phyloP scores from a whole-genome alignment of 73 alveolate genomes.

The Stentor roeselii region DNA sequence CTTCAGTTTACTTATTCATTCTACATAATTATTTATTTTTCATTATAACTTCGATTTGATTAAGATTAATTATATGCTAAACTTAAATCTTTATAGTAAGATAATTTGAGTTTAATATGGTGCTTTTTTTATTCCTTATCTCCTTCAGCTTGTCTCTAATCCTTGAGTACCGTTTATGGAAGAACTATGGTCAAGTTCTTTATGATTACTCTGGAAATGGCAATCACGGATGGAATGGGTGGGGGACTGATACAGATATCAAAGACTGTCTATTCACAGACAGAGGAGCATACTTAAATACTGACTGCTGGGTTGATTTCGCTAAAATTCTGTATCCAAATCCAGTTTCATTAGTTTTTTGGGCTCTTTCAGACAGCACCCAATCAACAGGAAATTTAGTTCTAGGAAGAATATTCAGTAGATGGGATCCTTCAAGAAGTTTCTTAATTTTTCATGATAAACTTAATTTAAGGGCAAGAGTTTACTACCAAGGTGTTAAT shows the following conservation, averaged over 20 bases:
- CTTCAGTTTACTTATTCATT: no score
- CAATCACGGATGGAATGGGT: background rate
- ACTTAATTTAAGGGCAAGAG: background rate
- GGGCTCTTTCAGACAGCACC: background rate
- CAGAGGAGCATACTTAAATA: background rate
- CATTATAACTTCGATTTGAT: no score
- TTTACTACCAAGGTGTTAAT: no score
- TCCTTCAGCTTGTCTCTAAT: no score
- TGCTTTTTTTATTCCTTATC: no score
- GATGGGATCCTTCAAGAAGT: no score
- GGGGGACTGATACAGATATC: background rate
- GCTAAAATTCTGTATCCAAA: background rate
- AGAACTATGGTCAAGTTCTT: background rate
- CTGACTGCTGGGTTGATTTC: background rate
- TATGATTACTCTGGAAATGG: slow-evolving; percentile 5
- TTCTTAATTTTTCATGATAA: background rate
- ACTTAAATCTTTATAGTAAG: no score
- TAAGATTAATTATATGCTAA: no score
- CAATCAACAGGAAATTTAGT: no score
- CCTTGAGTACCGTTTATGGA: background rate
- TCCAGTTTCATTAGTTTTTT: background rate
- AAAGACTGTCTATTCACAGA: background rate
- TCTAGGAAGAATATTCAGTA: background rate
- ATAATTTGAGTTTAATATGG: no score
- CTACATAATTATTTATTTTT: no score